Evolutionary conservation across 2,329 filamentous ascomycete species (phyloP).

Genomic region (Balansia obtecta): DNA sequence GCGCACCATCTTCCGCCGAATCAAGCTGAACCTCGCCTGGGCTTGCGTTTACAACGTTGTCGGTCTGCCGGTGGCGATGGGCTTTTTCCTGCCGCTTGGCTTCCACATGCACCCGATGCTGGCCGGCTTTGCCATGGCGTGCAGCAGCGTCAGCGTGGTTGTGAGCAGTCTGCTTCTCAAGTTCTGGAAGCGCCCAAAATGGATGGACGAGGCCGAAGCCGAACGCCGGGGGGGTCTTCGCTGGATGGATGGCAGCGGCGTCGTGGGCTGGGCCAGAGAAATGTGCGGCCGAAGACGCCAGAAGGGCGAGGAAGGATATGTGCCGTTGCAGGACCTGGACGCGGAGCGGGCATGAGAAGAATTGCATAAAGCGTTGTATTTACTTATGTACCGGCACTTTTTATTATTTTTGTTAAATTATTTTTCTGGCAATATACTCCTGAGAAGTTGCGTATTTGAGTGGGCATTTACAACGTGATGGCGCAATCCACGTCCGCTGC

Average conservation of each 20-base stretch:
- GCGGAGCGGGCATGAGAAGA: constrained; percentile 8
- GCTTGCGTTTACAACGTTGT: constrained; percentile 87
- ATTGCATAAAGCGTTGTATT: neutral
- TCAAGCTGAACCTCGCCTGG: constrained; percentile 88
- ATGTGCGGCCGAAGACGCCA: constrained; percentile 24
- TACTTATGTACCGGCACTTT: too few relatives aligned
- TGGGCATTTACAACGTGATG: neutral
- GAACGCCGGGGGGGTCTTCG: constrained; percentile 41
- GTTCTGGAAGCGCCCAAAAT: constrained; percentile 71
- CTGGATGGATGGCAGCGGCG: constrained; percentile 29
- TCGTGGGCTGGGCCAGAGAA: constrained; percentile 31
- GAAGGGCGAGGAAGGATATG: constrained; percentile 43
- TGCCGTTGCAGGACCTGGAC: constrained; percentile 44
- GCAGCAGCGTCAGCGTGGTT: constrained; percentile 82
- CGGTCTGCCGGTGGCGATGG: constrained; percentile 93
- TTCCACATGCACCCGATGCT: constrained; percentile 86
- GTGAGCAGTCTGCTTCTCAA: constrained; percentile 72
- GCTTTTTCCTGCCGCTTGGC: constrained; percentile 82
- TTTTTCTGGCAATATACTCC: neutral
- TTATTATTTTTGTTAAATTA: too few relatives aligned
- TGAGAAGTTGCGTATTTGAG: neutral
- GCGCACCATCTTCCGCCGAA: constrained; percentile 75
- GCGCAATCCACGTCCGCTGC: neutral
- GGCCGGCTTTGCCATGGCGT: constrained; percentile 87
- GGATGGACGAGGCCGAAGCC: constrained; percentile 66